These are phyloP conservation scores for Hirsutella thompsonii DNA, from an alignment of 2,329 filamentous ascomycete species.

Conservation along the genomic window DNA sequence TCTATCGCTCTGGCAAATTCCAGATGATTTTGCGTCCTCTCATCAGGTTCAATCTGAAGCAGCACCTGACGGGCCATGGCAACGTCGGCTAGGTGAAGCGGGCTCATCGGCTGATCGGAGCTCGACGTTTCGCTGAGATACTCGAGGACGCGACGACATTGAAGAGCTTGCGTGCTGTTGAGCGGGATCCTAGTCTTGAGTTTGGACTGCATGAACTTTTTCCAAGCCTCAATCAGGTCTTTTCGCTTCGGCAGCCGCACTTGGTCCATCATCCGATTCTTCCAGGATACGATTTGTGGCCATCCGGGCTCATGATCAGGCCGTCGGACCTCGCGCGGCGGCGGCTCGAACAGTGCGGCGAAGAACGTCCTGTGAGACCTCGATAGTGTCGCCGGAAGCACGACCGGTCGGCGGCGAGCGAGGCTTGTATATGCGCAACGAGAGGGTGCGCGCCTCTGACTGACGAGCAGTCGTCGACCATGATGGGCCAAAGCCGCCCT, in stretches of 20 bases:
- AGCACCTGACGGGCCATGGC: slow-evolving; percentile 31
- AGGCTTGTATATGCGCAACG: slow-evolving; percentile 18
- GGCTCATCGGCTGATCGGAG: slow-evolving; percentile 14
- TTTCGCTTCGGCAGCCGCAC: slow-evolving; percentile 49
- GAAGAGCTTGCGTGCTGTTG: slow-evolving; percentile 53
- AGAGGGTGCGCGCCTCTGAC: slow-evolving; percentile 18
- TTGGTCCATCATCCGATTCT: slow-evolving; percentile 47
- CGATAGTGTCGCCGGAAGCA: slow-evolving; percentile 10
- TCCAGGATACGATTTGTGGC: slow-evolving; percentile 56
- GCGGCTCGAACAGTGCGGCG: slow-evolving; percentile 43
- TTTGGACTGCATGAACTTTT: slow-evolving; percentile 48
- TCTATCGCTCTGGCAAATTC: slow-evolving; percentile 33
- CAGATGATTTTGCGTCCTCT: slow-evolving; percentile 31
- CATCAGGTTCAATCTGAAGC: slow-evolving; percentile 24
- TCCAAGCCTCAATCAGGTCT: slow-evolving; percentile 55
- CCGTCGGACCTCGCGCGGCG: slow-evolving; percentile 45
- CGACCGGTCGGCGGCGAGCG: slow-evolving; percentile 13
- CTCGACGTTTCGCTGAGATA: slow-evolving; percentile 32
- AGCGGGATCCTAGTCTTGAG: slow-evolving; percentile 32
- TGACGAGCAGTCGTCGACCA: slow-evolving; percentile 26
- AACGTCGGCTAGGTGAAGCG: slow-evolving; percentile 26
- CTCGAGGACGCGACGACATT: slow-evolving; percentile 42
- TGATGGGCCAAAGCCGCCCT: slow-evolving; percentile 31
- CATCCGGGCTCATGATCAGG: slow-evolving; percentile 58
- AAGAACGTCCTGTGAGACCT: slow-evolving; percentile 38